These are phyloP conservation scores for Ogataea hybrid DNA, from an alignment of 1,139 yeast genomes.

Conservation along the genomic window DNA sequence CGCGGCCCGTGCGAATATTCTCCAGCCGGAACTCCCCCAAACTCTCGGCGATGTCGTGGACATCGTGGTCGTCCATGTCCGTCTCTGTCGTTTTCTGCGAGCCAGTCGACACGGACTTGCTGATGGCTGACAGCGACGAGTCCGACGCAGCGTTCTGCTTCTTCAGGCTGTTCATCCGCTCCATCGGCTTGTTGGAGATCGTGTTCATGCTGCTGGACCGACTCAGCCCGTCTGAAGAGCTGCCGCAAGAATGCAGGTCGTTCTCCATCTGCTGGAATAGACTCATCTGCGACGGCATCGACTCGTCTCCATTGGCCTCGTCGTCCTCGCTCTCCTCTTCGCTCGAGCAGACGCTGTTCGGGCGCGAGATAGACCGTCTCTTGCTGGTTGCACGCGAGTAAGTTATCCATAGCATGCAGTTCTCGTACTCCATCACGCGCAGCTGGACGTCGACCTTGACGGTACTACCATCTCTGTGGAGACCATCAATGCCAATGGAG, in stretches of 20 bases:
- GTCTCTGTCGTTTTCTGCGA: slow-evolving; percentile 11
- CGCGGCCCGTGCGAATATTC: slow-evolving; percentile 36
- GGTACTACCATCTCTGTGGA: slow-evolving; percentile 65
- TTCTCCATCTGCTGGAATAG: slow-evolving; percentile 42
- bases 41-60: slow-evolving; percentile 7
- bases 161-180: slow-evolving; percentile 1
- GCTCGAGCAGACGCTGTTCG: not conserved
- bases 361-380: slow-evolving; percentile 1
- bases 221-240: slow-evolving; percentile 27
- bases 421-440: slow-evolving; percentile 60
- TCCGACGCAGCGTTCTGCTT: slow-evolving; percentile 11
- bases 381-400: slow-evolving; percentile 53
- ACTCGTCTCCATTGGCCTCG: slow-evolving; percentile 11
- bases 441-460: slow-evolving; percentile 76
- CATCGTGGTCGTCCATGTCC: slow-evolving; percentile 5
- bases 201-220: slow-evolving; percentile 36
- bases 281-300: slow-evolving; percentile 56
- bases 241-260: slow-evolving; percentile 32
- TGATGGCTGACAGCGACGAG: slow-evolving; percentile 15
- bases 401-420: slow-evolving; percentile 81
- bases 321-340: slow-evolving; percentile 1
- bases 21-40: slow-evolving; percentile 18
- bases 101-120: slow-evolving; percentile 12
- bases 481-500: slow-evolving; percentile 65
- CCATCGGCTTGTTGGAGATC: slow-evolving; percentile 34